Conservation (phyloP, 768 basidiomycete genomes). For the Lactifluus rugatus region DNA sequence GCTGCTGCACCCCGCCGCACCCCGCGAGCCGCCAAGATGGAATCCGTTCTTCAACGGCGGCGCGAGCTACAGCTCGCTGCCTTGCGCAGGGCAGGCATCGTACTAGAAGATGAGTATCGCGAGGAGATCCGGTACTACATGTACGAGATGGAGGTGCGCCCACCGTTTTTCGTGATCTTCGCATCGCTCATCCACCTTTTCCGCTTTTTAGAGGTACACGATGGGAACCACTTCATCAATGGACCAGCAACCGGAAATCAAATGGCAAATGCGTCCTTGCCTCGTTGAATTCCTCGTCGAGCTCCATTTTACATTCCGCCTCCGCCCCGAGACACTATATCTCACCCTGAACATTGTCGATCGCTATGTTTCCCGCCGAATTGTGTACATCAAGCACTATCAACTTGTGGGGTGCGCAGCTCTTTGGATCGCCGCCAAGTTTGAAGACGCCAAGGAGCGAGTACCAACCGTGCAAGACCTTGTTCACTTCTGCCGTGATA, state of each 20-base stretch:
- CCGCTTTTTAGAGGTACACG: conserved; percentile 53
- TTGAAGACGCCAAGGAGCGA: conserved; percentile 97
- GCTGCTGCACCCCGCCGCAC: conserved; percentile 40
- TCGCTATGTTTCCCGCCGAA: conserved; percentile 95
- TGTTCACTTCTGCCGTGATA: conserved; percentile 89
- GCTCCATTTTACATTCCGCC: conserved; percentile 94
- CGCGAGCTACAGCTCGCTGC: conserved; percentile 61
- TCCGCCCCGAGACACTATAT: conserved; percentile 97
- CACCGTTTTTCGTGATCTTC: not conserved
- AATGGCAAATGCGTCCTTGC: conserved; percentile 99
- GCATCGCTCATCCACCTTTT: conserved; percentile 11
- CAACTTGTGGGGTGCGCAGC: conserved; percentile 98
- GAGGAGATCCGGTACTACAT: conserved; percentile 91
- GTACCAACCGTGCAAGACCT: conserved; percentile 94
- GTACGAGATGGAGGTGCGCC: conserved; percentile 96
- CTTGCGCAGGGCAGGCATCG: conserved; percentile 59
- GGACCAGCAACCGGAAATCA: conserved; percentile 98
- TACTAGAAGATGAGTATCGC: conserved; percentile 91
- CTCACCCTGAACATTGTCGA: conserved; percentile 98
- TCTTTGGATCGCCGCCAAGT: conserved; percentile 98
- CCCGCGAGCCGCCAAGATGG: conserved; percentile 55
- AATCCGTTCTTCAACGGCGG: conserved; percentile 53
- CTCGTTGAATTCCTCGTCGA: conserved; percentile 98
- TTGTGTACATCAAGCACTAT: conserved; percentile 98
- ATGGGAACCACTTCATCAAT: conserved; percentile 91